Percentiles rank a stretch among this genome's conserved stretches.
Evolutionary conservation across 2,329 filamentous ascomycete genomes (phyloP).

Genomic region (Botrytis aclada): DNA sequence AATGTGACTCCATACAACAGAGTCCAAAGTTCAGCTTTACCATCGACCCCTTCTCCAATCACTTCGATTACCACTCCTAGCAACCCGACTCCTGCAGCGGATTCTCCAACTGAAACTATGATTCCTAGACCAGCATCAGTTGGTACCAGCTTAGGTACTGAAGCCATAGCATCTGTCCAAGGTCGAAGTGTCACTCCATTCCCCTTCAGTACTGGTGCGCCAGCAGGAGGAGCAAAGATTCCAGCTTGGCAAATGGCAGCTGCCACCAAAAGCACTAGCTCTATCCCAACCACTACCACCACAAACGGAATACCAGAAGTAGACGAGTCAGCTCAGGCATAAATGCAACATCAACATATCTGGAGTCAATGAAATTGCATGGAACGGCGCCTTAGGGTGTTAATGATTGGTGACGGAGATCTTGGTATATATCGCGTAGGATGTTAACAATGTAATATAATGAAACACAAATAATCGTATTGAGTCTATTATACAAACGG

Average conservation of each 20-base stretch:
- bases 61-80: slow-evolving; percentile 17
- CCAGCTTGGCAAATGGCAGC: slow-evolving; percentile 78
- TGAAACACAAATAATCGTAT: not conserved
- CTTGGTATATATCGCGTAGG: not conserved
- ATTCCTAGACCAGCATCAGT: slow-evolving; percentile 36
- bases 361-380: slow-evolving; percentile 15
- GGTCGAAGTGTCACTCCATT: slow-evolving; percentile 47
- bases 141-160: slow-evolving; percentile 37
- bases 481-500: not conserved
- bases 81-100: slow-evolving; percentile 23
- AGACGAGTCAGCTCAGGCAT: slow-evolving; percentile 23
- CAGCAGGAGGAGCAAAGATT: slow-evolving; percentile 62
- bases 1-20: slow-evolving; percentile 34
- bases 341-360: not conserved
- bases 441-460: slow-evolving; percentile 8
- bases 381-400: slow-evolving; percentile 16
- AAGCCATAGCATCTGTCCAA: slow-evolving; percentile 38
- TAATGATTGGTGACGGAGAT: slow-evolving; percentile 4
- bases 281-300: slow-evolving; percentile 25
- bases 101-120: slow-evolving; percentile 25
- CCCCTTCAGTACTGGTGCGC: slow-evolving; percentile 48
- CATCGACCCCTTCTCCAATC: slow-evolving; percentile 16
- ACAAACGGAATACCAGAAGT: slow-evolving; percentile 29
- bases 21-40: slow-evolving; percentile 22
- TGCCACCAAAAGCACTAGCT: slow-evolving; percentile 47